These are phyloP conservation scores for Olyra latifolia DNA, from an alignment of 176 grass and related monocot genomes.

Conservation along the genomic window DNA sequence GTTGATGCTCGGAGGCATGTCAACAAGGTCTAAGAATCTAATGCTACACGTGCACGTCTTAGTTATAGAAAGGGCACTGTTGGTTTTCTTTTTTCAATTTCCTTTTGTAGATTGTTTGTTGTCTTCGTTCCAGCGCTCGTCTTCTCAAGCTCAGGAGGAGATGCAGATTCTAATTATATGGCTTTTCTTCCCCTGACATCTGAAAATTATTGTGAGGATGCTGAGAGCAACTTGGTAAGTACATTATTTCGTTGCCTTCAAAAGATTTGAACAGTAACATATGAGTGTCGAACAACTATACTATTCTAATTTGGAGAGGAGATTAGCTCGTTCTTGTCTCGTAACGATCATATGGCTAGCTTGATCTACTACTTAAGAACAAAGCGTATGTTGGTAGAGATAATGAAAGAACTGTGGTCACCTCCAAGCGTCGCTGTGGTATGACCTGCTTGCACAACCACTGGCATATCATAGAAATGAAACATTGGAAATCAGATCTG, in stretches of 20 bases:
- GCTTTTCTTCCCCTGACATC: slow-evolving; percentile 38
- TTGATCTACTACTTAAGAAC: not conserved
- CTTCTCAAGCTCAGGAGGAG: slow-evolving; percentile 44
- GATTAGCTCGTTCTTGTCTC: not conserved
- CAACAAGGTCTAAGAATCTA: slow-evolving; percentile 47
- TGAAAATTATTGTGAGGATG: not conserved
- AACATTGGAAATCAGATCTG: not conserved
- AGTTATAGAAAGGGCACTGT: not conserved
- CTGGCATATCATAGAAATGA: not conserved
- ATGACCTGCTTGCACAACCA: not conserved
- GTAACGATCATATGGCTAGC: not conserved
- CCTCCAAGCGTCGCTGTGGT: slow-evolving; percentile 63
- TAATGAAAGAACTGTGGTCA: slow-evolving; percentile 43
- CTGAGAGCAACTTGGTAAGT: not conserved
- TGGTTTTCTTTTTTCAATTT: no score
- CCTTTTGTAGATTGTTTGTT: slow-evolving; percentile 34
- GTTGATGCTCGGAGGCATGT: slow-evolving; percentile 38
- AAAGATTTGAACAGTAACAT: not conserved
- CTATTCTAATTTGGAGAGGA: not conserved
- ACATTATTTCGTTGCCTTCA: not conserved
- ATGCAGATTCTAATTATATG: not conserved
- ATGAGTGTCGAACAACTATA: no score
- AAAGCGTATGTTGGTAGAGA: not conserved
- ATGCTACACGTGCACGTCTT: not conserved
- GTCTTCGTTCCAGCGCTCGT: slow-evolving; percentile 55